Percentiles rank a stretch among this genome's conserved stretches.
Conservation (phyloP, 805 yeast species). For the Pichia kluyveri region DNA sequence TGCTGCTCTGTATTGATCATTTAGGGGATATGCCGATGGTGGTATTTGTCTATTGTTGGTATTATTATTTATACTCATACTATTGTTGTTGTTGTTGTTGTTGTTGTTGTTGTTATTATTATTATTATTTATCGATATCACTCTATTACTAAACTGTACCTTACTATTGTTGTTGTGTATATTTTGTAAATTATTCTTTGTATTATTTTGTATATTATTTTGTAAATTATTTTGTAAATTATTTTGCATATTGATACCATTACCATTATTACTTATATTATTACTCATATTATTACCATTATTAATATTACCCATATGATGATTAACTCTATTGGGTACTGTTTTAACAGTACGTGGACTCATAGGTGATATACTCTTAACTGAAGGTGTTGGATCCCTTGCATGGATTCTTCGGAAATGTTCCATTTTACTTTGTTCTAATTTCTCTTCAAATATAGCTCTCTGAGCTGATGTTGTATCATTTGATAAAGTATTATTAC, state of each 20-base stretch:
- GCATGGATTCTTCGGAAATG: slow-evolving; percentile 1
- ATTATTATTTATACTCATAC: too few species aligned
- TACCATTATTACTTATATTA: background rate
- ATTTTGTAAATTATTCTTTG: too few species aligned
- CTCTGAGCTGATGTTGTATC: background rate
- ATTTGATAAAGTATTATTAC: too few species aligned
- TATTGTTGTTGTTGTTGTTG: background rate
- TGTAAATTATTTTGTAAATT: too few species aligned
- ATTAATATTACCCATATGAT: background rate
- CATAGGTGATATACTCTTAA: slow-evolving; percentile 9
- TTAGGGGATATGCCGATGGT: too few species aligned
- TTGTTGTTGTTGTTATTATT: background rate
- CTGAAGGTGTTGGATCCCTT: background rate
- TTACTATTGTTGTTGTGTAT: too few species aligned
- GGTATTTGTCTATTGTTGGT: too few species aligned
- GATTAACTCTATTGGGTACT: background rate
- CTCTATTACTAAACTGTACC: too few species aligned
- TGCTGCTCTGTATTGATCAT: too few species aligned
- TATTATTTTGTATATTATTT: too few species aligned
- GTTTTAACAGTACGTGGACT: slow-evolving; percentile 2
- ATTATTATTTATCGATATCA: background rate
- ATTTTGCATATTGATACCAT: background rate
- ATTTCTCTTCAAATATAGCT: slow-evolving; percentile 1
- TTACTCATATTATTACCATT: background rate
- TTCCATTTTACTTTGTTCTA: slow-evolving; percentile 7